Evolutionary conservation across 2,329 filamentous ascomycete genomes (phyloP), one percentile per base, ranked within the genome.

Genomic region (Shiraia sp.): DNA sequence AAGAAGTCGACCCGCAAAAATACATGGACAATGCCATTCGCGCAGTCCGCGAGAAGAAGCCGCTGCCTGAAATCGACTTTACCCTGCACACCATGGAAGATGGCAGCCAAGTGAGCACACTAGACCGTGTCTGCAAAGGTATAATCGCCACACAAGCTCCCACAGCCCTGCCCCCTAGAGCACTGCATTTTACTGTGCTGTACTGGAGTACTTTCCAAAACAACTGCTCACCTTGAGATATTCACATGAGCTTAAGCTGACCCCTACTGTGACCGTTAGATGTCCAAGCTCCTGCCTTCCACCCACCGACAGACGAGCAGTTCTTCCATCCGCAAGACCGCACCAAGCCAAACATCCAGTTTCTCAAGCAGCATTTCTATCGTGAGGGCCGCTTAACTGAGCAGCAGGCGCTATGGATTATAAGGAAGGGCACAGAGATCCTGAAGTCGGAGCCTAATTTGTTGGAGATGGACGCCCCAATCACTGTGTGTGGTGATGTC

Each of bases 81-180:
- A 95, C 90, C 42, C 84, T 99, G 66, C 93, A 99, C 73, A 93
- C 88, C 50, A 96, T 97, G 92, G 93, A 99, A 72, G 93, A 99
- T 78, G 90, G 89, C 66, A 85, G 82, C 39, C 90, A 96, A 76
- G 93, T 99, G 69, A 97, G 83, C 82, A 99, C 93, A 49, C 75
- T 87, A 69, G 93, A 99, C 75, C 83, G 93, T 70, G 93, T 99
- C 49, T 96, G 92, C 80, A 99, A 97, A 90, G 93, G 93, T 97
- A 82, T 34, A 60, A 37, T 47, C 27, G 38, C 33, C 48, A 19
- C 36, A 12, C 10, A 34, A 26, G 23, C 22, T 23, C 28, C 37
- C 29, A 23, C 36, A 26, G 40, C 23, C 9, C 9, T 15, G 28
- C 8, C 13, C 13, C 13, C 13, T n/a, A 13, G n/a, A 7, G 28